A percentile compares a stretch with the other conserved stretches of the same genome.
These are phyloP conservation scores for Pseudotsuga menziesii DNA, from an alignment of 75 land plant species.

Conservation along the genomic window DNA sequence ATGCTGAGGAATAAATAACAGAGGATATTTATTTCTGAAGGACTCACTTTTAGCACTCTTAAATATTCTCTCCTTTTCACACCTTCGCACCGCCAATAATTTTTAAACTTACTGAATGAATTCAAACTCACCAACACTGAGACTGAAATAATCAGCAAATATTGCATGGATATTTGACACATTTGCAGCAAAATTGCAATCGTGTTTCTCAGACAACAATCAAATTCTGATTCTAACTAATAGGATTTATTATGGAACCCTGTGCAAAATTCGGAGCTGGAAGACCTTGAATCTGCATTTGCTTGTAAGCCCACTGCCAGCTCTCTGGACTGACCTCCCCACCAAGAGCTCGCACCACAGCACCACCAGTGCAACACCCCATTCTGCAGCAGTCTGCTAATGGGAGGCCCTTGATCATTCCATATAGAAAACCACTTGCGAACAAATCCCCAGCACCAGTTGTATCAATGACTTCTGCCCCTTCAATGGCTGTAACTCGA, in stretches of 20 bases:
- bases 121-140: not conserved
- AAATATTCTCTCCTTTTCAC: not conserved
- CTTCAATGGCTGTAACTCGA: slow-evolving; percentile 63
- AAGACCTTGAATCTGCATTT: slow-evolving; percentile 63
- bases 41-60: not conserved
- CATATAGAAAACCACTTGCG: slow-evolving; percentile 92
- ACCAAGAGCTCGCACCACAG: slow-evolving; percentile 78
- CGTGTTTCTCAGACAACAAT: not conserved
- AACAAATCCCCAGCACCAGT: slow-evolving; percentile 97
- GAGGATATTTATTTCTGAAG: not conserved
- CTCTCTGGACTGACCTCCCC: slow-evolving; percentile 84
- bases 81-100: not conserved
- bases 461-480: slow-evolving; percentile 63
- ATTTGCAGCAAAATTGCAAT: not conserved
- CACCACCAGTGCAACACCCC: slow-evolving; percentile 88
- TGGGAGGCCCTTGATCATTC: slow-evolving; percentile 70
- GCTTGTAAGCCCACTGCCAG: slow-evolving; percentile 82
- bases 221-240: not conserved
- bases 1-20: not conserved
- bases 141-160: not conserved
- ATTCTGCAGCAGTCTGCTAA: slow-evolving; percentile 83
- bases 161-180: not conserved
- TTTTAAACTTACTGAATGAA: not conserved
- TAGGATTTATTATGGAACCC: not conserved
- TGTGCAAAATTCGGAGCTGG: slow-evolving; percentile 26